Percentiles rank a stretch among this genome's conserved stretches.
phyloP scores from a whole-genome alignment of 106 monocot species.

The Apostasia shenzhenica region DNA sequence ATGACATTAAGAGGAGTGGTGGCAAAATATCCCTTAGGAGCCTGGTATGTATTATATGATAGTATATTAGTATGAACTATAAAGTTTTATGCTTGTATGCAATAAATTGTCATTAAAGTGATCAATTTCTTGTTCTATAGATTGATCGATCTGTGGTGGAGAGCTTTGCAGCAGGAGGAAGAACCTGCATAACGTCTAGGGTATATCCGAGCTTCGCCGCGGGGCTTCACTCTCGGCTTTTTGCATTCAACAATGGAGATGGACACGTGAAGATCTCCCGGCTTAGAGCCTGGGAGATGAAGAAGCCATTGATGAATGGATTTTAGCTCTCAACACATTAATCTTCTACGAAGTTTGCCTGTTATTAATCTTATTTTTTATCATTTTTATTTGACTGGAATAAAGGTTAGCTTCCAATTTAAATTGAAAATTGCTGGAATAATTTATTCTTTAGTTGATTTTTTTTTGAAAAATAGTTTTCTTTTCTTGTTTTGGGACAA shows the following conservation, averaged over 20 bases:
- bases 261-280: slow-evolving; percentile 1
- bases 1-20: slow-evolving; percentile 18
- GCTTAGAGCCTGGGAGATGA: slow-evolving; percentile 16
- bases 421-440: too few species aligned
- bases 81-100: not conserved
- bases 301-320: slow-evolving; percentile 9
- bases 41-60: slow-evolving; percentile 18
- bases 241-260: slow-evolving; percentile 14
- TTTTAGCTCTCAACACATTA: not conserved
- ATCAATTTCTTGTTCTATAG: not conserved
- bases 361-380: too few species aligned
- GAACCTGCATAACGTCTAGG: slow-evolving; percentile 19
- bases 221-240: not conserved
- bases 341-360: too few species aligned
- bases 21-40: slow-evolving; percentile 26
- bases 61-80: not conserved
- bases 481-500: too few species aligned
- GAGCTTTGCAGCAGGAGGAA: slow-evolving; percentile 14
- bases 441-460: too few species aligned
- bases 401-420: too few species aligned
- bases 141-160: slow-evolving; percentile 22
- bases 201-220: slow-evolving; percentile 2
- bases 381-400: too few species aligned
- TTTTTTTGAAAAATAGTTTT: too few species aligned
- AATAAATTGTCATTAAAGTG: not conserved